Conservation (phyloP, 2,329 filamentous ascomycete genomes). For the Phyllosticta citrichinensis region DNA sequence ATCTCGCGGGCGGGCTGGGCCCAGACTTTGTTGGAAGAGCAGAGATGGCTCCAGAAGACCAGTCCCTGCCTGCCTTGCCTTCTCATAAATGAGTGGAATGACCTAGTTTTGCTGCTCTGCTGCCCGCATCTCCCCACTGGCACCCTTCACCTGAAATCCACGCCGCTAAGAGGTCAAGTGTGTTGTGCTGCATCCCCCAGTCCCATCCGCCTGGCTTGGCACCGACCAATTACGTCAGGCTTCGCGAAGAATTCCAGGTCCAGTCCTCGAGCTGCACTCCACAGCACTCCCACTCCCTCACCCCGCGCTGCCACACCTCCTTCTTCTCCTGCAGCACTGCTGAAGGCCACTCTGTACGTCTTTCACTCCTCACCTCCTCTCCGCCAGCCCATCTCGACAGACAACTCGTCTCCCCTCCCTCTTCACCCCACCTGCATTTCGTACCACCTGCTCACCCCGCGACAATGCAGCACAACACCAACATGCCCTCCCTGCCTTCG, state of each 20-base stretch:
- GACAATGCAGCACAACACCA: not conserved
- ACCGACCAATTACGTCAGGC: not conserved
- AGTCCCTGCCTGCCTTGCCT: not conserved
- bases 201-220: not conserved
- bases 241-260: not conserved
- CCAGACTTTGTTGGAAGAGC: not conserved
- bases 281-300: not conserved
- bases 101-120: not conserved
- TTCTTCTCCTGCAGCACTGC: not conserved
- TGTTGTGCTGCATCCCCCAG: not conserved
- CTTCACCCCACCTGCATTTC: not conserved
- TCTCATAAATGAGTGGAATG: no score
- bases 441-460: not conserved
- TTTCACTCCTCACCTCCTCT: not conserved
- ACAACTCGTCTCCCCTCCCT: not conserved
- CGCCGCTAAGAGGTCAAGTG: no score
- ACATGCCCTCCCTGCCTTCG: conserved; percentile 6
- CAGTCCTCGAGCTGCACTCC: not conserved
- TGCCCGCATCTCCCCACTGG: not conserved
- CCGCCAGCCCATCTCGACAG: conserved; percentile 1
- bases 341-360: not conserved
- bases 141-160: not conserved
- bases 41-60: conserved; percentile 3
- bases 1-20: not conserved
- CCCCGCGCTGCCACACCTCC: not conserved